Evolutionary conservation across 192 early-diverging fungal species (phyloP).

Genomic region (Diversispora epigaea): DNA sequence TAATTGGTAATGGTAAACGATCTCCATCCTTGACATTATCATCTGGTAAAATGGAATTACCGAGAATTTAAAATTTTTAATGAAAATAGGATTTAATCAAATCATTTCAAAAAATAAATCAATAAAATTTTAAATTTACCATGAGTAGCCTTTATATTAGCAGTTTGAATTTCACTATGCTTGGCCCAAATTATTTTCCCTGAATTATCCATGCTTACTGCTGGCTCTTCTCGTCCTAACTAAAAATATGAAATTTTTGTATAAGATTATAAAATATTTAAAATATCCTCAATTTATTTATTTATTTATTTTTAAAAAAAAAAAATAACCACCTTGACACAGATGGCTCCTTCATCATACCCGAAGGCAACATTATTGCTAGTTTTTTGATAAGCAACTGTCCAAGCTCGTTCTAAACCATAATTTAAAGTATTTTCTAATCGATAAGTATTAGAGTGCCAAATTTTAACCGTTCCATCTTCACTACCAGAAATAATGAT

Average conservation of each 20-base stretch:
- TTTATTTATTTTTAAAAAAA: no score
- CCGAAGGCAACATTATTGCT: slow-evolving; percentile 94
- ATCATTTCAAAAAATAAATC: not conserved
- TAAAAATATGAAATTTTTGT: slow-evolving; percentile 1
- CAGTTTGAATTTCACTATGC: slow-evolving; percentile 94
- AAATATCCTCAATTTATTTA: no score
- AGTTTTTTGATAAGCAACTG: slow-evolving; percentile 78
- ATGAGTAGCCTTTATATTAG: slow-evolving; percentile 83
- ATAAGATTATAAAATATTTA: no score
- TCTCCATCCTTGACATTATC: slow-evolving; percentile 93
- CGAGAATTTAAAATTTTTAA: no score
- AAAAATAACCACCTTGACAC: slow-evolving; percentile 61
- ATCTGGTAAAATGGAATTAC: slow-evolving; percentile 55
- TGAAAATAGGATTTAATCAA: not conserved
- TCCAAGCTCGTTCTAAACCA: slow-evolving; percentile 97
- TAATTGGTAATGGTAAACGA: slow-evolving; percentile 75
- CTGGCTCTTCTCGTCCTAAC: slow-evolving; percentile 93
- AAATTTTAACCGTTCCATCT: slow-evolving; percentile 92
- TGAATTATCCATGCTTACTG: slow-evolving; percentile 92
- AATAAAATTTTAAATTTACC: slow-evolving; percentile 37
- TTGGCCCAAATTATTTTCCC: slow-evolving; percentile 99
- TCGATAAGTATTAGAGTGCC: slow-evolving; percentile 97
- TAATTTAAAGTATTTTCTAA: slow-evolving; percentile 97
- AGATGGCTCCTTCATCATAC: slow-evolving; percentile 95
- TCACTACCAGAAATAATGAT: slow-evolving; percentile 95